Conservation (phyloP, 108 stramenopile species). For the Skeletonema marinoi region DNA sequence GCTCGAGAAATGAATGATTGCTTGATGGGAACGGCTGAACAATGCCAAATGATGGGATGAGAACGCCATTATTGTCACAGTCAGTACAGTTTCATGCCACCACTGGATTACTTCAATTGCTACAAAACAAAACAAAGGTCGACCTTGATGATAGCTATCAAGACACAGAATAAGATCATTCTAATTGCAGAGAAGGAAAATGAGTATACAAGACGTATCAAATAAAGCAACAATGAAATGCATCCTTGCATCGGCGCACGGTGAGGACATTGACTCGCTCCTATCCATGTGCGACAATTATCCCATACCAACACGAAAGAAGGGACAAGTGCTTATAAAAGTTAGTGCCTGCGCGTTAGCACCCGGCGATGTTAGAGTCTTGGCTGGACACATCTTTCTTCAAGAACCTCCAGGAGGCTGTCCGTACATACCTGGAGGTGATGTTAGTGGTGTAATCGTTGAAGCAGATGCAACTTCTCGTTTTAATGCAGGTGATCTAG, state of each 20-base stretch:
- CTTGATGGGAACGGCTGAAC: background rate
- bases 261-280: conserved; percentile 24
- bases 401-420: conserved; percentile 27
- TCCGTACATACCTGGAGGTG: conserved; percentile 64
- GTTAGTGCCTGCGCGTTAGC: conserved; percentile 56
- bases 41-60: background rate
- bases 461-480: conserved; percentile 36
- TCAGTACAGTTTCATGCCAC: too few species aligned
- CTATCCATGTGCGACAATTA: conserved; percentile 16
- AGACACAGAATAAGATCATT: too few species aligned
- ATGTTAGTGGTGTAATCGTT: conserved; percentile 56
- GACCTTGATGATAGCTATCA: too few species aligned
- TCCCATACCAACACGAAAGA: conserved; percentile 21
- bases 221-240: conserved; percentile 22
- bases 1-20: background rate
- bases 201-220: conserved; percentile 10
- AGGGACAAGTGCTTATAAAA: conserved; percentile 39
- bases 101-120: background rate
- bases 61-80: background rate
- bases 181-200: background rate
- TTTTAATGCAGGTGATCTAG: conserved; percentile 46
- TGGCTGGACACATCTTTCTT: conserved; percentile 46
- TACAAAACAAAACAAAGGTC: background rate
- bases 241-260: conserved; percentile 16
- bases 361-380: conserved; percentile 51